Conservation (phyloP, 208 protist genomes). For the Tritrichomonas foetus region DNA sequence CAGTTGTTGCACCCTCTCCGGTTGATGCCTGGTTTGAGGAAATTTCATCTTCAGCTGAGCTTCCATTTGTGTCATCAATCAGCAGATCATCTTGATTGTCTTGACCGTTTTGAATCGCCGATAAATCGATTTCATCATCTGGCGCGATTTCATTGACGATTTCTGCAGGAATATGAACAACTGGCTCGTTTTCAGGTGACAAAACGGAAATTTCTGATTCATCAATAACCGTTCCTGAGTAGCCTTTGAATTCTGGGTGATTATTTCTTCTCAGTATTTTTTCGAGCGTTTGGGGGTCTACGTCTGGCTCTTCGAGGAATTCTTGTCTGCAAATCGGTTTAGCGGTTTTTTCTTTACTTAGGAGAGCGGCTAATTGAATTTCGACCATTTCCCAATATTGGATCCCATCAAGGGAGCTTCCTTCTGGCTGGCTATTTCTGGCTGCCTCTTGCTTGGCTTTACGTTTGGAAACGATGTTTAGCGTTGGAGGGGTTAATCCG, state of each 20-base stretch:
- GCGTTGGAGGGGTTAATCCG: background rate
- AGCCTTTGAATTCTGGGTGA: background rate
- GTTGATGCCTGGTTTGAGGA: background rate
- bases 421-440: background rate
- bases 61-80: background rate
- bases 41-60: background rate
- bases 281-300: background rate
- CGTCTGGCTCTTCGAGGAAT: slow-evolving; percentile 3
- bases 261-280: background rate
- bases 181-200: background rate
- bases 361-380: background rate
- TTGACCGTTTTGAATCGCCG: no score
- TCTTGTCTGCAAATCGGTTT: slow-evolving; percentile 4
- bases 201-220: background rate
- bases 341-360: background rate
- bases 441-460: background rate
- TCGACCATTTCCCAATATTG: slow-evolving; percentile 41
- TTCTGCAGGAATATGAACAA: background rate
- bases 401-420: background rate
- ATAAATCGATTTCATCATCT: background rate
- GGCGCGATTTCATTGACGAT: background rate
- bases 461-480: background rate
- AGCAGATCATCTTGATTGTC: background rate
- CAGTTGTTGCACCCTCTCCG: background rate
- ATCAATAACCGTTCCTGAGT: background rate